Evolutionary conservation across 2,329 filamentous ascomycete genomes (phyloP).

Genomic region (Monilinia fructigena): DNA sequence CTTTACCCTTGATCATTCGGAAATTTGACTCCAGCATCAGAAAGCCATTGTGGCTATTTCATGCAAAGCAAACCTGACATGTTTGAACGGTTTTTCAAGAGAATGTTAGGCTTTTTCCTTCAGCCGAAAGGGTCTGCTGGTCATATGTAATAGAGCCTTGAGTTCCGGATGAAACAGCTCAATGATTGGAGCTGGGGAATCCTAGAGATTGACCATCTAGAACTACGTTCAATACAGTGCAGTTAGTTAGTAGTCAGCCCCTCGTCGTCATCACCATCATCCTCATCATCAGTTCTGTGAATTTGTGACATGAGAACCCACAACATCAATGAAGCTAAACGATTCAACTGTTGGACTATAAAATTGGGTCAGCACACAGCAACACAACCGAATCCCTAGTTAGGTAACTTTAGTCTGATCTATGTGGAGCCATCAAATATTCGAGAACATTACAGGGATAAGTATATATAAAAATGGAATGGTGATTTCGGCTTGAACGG

Average conservation of each 20-base stretch:
- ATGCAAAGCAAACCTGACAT: neutral
- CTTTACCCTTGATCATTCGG: neutral
- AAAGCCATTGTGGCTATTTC: neutral
- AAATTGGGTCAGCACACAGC: neutral
- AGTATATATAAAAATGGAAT: constrained; percentile 1
- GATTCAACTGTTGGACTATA: neutral
- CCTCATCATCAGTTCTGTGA: neutral
- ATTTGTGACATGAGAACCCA: neutral
- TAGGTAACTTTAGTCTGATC: neutral
- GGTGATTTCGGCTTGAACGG: constrained; percentile 13
- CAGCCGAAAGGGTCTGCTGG: neutral
- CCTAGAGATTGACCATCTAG: neutral
- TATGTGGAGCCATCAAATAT: constrained; percentile 9
- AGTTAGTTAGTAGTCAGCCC: too few relatives aligned
- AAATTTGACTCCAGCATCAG: constrained; percentile 9
- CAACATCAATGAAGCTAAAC: neutral
- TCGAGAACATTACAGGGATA: constrained; percentile 8
- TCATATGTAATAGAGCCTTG: neutral
- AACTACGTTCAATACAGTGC: too few relatives aligned
- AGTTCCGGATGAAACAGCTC: neutral
- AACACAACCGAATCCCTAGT: constrained; percentile 1
- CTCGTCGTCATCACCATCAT: neutral
- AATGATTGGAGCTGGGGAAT: neutral
- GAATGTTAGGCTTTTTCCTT: neutral
- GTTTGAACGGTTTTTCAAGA: neutral